These are phyloP conservation scores for Aspergillus baeticus DNA, from an alignment of 495 filamentous ascomycete genomes.

Conservation along the genomic window DNA sequence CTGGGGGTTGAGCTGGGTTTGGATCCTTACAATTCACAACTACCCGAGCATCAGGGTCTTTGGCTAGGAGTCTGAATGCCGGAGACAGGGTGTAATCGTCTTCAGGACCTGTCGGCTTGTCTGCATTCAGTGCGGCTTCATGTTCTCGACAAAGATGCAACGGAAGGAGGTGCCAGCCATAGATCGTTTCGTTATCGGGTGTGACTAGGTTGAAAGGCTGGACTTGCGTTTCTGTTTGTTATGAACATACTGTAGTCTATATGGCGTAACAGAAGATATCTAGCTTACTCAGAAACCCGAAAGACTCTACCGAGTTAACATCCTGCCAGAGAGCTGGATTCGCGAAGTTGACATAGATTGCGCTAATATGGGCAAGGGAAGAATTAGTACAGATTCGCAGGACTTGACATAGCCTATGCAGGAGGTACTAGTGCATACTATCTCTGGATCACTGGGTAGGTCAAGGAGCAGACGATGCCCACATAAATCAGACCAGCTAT, in stretches of 20 bases:
- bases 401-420: not conserved
- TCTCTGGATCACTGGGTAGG: constrained; percentile 49
- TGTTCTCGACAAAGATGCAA: constrained; percentile 50
- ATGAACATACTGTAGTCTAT: no score
- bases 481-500: constrained; percentile 53
- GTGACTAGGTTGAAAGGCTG: constrained; percentile 56
- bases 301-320: constrained; percentile 68
- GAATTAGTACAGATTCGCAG: constrained; percentile 6
- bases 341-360: constrained; percentile 74
- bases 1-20: not conserved
- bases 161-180: constrained; percentile 62
- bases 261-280: not conserved
- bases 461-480: constrained; percentile 43
- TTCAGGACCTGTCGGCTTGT: constrained; percentile 40
- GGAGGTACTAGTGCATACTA: constrained; percentile 32
- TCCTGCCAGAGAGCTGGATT: constrained; percentile 68
- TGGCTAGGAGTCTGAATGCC: constrained; percentile 52
- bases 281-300: constrained; percentile 75
- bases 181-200: constrained; percentile 56
- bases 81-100: constrained; percentile 42
- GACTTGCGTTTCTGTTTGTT: constrained; percentile 57
- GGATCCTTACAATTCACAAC: constrained; percentile 55
- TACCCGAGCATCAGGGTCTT: constrained; percentile 54
- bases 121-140: constrained; percentile 45
- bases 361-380: constrained; percentile 41